Conservation (phyloP, 2,329 filamentous ascomycete species). For the Aureobasidium sp. region DNA sequence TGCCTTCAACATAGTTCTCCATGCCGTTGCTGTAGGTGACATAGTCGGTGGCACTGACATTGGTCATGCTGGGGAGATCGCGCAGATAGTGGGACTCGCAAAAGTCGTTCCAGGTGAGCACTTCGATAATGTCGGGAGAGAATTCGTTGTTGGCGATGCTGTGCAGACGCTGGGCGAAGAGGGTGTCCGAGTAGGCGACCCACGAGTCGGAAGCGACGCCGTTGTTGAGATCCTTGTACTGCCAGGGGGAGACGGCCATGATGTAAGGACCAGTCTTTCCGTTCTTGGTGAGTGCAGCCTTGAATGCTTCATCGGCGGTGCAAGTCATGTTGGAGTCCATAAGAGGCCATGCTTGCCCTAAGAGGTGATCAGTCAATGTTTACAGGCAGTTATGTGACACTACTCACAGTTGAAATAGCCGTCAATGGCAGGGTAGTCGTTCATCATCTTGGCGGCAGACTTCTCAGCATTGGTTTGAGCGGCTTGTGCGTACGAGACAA, state of each 20-base stretch:
- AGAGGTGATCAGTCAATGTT: background rate
- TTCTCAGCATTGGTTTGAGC: slow-evolving; percentile 22
- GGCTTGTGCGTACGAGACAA: slow-evolving; percentile 26
- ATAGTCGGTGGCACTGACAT: slow-evolving; percentile 24
- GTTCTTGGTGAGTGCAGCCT: slow-evolving; percentile 26
- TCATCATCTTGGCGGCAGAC: slow-evolving; percentile 23
- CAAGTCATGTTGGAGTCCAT: slow-evolving; percentile 26
- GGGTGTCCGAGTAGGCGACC: slow-evolving; percentile 32
- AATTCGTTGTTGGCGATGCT: slow-evolving; percentile 16
- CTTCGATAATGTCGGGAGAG: slow-evolving; percentile 32
- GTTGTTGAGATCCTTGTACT: slow-evolving; percentile 32
- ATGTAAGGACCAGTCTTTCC: slow-evolving; percentile 31
- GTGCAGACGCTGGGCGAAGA: slow-evolving; percentile 26
- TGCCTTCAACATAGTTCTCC: slow-evolving; percentile 29
- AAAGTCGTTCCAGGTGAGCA: slow-evolving; percentile 34
- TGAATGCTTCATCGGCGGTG: slow-evolving; percentile 28
- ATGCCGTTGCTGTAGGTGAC: slow-evolving; percentile 26
- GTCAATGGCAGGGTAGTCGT: slow-evolving; percentile 28
- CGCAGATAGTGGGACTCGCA: slow-evolving; percentile 33
- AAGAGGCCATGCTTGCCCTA: slow-evolving; percentile 31
- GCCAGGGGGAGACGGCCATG: slow-evolving; percentile 34
- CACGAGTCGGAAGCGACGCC: slow-evolving; percentile 28
- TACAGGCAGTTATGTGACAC: background rate
- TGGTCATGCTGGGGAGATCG: slow-evolving; percentile 25
- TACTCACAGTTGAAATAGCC: slow-evolving; percentile 30